These are phyloP conservation scores for Exophiala sp. DNA, from an alignment of 2,329 filamentous ascomycete genomes.

Conservation along the genomic window DNA sequence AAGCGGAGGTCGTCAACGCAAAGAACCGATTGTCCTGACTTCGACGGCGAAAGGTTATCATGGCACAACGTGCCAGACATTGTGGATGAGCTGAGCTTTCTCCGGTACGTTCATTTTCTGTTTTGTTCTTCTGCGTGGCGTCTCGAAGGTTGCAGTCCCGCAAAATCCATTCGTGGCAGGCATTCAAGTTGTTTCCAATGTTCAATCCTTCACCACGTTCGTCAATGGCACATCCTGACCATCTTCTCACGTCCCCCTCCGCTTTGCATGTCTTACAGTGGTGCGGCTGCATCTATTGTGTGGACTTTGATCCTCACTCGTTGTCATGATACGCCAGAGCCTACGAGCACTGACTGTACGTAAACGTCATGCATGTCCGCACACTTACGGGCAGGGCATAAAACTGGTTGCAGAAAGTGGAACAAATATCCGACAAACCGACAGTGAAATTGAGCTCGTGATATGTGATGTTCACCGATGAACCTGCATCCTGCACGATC, in stretches of 20 bases:
- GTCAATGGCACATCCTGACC: too few relatives aligned
- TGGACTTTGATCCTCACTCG: too few relatives aligned
- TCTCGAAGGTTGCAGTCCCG: not conserved
- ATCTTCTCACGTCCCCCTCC: too few relatives aligned
- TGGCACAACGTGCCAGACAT: constrained; percentile 58
- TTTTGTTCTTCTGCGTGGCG: not conserved
- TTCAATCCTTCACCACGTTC: too few relatives aligned
- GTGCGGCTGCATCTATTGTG: too few relatives aligned
- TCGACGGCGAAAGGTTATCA: constrained; percentile 56
- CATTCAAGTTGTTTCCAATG: too few relatives aligned
- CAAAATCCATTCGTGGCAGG: not conserved
- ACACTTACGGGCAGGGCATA: too few relatives aligned
- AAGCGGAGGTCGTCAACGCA: constrained; percentile 57
- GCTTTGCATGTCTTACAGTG: too few relatives aligned
- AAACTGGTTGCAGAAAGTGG: too few relatives aligned
- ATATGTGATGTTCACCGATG: not conserved
- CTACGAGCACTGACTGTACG: too few relatives aligned
- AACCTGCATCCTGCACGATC: constrained; percentile 16
- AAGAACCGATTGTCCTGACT: constrained; percentile 62
- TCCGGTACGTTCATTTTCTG: constrained; percentile 56
- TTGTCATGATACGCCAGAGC: too few relatives aligned
- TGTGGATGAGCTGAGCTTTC: constrained; percentile 67
- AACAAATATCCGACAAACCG: not conserved
- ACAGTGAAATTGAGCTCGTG: not conserved
- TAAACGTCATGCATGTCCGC: too few relatives aligned